Evolutionary conservation across 768 basidiomycete species (phyloP).

Genomic region (Podaxis sp.): DNA sequence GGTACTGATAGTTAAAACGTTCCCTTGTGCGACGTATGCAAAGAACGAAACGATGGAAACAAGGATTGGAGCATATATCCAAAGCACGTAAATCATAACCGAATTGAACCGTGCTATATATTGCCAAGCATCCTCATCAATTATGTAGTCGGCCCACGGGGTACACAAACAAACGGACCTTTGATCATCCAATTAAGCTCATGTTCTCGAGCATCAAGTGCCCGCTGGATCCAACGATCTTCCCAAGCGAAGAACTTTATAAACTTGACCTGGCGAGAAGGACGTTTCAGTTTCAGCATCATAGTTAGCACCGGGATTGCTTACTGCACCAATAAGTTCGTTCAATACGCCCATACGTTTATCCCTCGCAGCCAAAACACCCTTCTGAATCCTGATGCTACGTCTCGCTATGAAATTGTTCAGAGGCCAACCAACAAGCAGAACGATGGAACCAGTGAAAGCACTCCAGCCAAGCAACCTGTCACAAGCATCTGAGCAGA

Average conservation of each 20-base stretch:
- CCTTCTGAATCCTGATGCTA: constrained; percentile 57
- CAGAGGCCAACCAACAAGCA: constrained; percentile 64
- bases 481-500: not conserved
- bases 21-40: constrained; percentile 64
- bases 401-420: constrained; percentile 64
- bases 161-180: constrained; percentile 29
- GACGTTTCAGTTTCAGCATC: not conserved
- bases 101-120: constrained; percentile 62
- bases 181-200: constrained; percentile 81
- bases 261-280: constrained; percentile 50
- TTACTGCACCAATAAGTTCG: constrained; percentile 67
- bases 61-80: constrained; percentile 72
- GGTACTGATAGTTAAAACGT: constrained; percentile 69
- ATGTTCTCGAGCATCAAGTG: constrained; percentile 53
- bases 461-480: constrained; percentile 67
- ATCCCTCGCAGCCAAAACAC: constrained; percentile 57
- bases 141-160: not conserved
- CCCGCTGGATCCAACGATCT: constrained; percentile 66
- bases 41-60: constrained; percentile 81
- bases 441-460: constrained; percentile 70
- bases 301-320: constrained; percentile 12
- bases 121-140: not conserved
- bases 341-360: constrained; percentile 75
- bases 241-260: constrained; percentile 87
- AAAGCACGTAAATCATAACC: constrained; percentile 66